Evolutionary conservation across 306 rosid species (phyloP).

Genomic region (Rosa persica): DNA sequence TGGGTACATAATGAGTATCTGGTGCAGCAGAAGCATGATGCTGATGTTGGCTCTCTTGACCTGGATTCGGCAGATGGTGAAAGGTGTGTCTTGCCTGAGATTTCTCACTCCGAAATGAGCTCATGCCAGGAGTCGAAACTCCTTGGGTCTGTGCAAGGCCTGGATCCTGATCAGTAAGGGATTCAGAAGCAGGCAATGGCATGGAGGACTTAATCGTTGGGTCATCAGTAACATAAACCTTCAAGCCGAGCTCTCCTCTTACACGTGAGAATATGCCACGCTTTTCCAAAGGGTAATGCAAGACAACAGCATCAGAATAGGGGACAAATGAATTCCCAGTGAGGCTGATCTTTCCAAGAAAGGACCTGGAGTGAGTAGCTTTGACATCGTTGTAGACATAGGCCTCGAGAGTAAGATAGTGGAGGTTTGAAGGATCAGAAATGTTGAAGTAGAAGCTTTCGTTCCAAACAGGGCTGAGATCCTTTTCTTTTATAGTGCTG

Average conservation of each 20-base stretch:
- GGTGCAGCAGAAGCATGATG: constrained; percentile 41
- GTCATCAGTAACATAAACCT: constrained; percentile 61
- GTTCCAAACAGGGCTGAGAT: constrained; percentile 83
- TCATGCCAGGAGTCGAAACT: constrained; percentile 17
- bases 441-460: constrained; percentile 81
- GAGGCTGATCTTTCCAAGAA: constrained; percentile 72
- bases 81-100: constrained; percentile 54
- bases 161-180: constrained; percentile 29
- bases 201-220: constrained; percentile 55
- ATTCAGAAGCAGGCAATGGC: constrained; percentile 38
- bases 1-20: constrained; percentile 44
- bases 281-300: constrained; percentile 81
- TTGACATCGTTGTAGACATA: constrained; percentile 51
- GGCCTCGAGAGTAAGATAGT: constrained; percentile 64
- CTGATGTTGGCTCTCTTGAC: constrained; percentile 33
- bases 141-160: constrained; percentile 30
- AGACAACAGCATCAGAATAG: constrained; percentile 69
- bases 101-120: constrained; percentile 28
- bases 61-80: constrained; percentile 66
- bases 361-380: constrained; percentile 53
- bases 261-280: constrained; percentile 72
- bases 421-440: constrained; percentile 74
- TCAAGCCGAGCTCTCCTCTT: constrained; percentile 81
- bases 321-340: constrained; percentile 80
- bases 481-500: constrained; percentile 66